Evolutionary conservation across 345 rosid genomes (phyloP), one percentile per base, ranked within the genome.

Genomic region (Gossypium turneri): DNA sequence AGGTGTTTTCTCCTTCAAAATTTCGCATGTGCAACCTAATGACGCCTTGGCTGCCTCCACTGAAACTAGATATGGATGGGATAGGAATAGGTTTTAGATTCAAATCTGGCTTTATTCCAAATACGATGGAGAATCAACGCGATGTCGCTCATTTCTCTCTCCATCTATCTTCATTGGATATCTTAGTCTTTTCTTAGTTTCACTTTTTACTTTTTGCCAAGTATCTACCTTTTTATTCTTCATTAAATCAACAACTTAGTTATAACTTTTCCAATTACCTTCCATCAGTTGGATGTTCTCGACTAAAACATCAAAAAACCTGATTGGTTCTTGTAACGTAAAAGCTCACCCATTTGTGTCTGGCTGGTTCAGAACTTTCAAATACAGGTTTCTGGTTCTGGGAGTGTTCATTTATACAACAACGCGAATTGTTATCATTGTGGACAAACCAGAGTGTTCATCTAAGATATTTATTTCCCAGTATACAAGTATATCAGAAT

Each of bases 71-170:
- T 7, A 12, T 2, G 2, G 44, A 10, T 63, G 57, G 62, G 47
- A 13, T 59, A 47, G 24, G 63, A 45, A 27, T 79, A 72, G 74
- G 64, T 34, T 24, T 72, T 71, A 68, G 61, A 12, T 44, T 53
- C 52, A 3, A 24, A 61, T 76, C 47, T 52, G 20, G 19, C 12
- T 19, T 13, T 64, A 3, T 25, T 3, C 44, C 48, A 17, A 29
- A 13, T 2, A 59, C 9, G 17, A 25, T 16, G 73, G 24, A 34
- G 73, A 27, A 69, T 29, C 60, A 16, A 27, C 24, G 12, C 24
- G 0, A 69, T 47, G 1, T 67, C 24, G 19, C 72, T 47, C 9
- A 5, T 52, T 41, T 24, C n/a, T 62, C 9, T 41, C 0, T 27
- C 24, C 17, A 38, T 64, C 3, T 27, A 34, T 34, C 38, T 34